Evolutionary conservation across 148 eudicot species (phyloP), one percentile per base, ranked within the genome.

Genomic region (Chenopodium album): DNA sequence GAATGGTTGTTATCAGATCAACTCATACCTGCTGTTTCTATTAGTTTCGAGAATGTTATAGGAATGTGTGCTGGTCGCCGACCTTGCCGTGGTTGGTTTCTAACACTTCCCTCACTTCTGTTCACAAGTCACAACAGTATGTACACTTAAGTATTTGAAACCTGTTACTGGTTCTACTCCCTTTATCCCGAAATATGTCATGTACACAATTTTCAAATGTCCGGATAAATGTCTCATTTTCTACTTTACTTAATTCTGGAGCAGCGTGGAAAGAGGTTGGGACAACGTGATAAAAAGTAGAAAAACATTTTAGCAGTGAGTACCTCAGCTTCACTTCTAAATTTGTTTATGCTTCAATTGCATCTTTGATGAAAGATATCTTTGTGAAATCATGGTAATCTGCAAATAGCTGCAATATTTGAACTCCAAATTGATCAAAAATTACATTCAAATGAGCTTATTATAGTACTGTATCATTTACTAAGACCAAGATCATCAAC

Each of bases 11-110:
- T 48, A 48, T 48, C 52, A 7, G 52, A 48, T 1, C 52, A 48
- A 48, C 52, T 2, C 10, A 78, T 10, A 52, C 47, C 98, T 83
- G 77, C 78, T 64, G 95, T 92, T 81, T 91, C 90, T n/a, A 94
- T 94, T 78, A 97, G 94, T 90, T 92, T 91, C 1, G 98, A 95
- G 73, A 86, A 10, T 14, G 92, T 67, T 72, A 88, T 78, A 16
- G 97, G 98, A 32, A 90, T 71, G 82, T 86, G 84, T 44, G 80
- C 28, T 76, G 83, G 90, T 34, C 4, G 26, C 26, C 26, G 26
- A 26, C 26, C 26, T 26, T 26, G 37, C 37, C 37, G 37, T 34
- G 37, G 37, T 82, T 91, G 95, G 77, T 91, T 92, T 71, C 86
- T 78, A 46, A 92, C 92, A 62, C 52, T 82, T 63, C 32, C 60